Conservation (phyloP, 2,329 filamentous ascomycete species). For the Colletotrichum cereale region DNA sequence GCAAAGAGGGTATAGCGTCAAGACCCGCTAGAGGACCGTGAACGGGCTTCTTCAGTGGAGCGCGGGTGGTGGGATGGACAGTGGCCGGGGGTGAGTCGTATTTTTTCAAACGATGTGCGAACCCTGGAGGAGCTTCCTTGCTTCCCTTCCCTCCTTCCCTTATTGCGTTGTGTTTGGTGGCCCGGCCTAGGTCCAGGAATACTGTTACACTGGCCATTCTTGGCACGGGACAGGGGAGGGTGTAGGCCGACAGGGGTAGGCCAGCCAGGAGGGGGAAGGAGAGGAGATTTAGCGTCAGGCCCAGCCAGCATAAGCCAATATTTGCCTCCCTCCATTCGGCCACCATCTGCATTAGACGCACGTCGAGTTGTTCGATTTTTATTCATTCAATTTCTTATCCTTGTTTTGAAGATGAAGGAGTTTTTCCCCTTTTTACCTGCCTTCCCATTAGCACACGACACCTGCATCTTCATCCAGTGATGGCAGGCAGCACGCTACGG, state of each 20-base stretch:
- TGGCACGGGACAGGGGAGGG: conserved; percentile 26
- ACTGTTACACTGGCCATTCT: conserved; percentile 12
- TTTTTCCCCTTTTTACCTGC: not conserved
- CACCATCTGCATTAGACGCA: not conserved
- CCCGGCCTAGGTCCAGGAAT: conserved; percentile 6
- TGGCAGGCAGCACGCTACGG: not conserved
- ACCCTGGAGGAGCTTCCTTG: not conserved
- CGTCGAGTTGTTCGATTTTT: not conserved
- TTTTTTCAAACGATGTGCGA: not conserved
- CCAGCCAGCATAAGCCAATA: conserved; percentile 16
- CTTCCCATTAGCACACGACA: not conserved
- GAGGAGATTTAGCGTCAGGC: conserved; percentile 40
- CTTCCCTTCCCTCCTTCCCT: not conserved
- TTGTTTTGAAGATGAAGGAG: not conserved
- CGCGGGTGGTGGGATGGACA: conserved; percentile 26
- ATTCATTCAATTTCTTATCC: not conserved
- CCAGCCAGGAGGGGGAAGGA: conserved; percentile 27
- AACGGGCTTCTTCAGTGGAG: conserved; percentile 29
- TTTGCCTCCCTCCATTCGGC: conserved; percentile 5
- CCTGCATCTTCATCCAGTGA: not conserved
- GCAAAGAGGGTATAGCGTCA: not conserved
- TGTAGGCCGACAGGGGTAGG: conserved; percentile 16
- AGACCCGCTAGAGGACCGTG: conserved; percentile 22
- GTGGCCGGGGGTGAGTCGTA: conserved; percentile 15
- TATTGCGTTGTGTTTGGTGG: conserved; percentile 10